Evolutionary conservation across 208 protist genomes (phyloP), one percentile per base, ranked within the genome.

Genomic region (Leishmania martiniquensis): DNA sequence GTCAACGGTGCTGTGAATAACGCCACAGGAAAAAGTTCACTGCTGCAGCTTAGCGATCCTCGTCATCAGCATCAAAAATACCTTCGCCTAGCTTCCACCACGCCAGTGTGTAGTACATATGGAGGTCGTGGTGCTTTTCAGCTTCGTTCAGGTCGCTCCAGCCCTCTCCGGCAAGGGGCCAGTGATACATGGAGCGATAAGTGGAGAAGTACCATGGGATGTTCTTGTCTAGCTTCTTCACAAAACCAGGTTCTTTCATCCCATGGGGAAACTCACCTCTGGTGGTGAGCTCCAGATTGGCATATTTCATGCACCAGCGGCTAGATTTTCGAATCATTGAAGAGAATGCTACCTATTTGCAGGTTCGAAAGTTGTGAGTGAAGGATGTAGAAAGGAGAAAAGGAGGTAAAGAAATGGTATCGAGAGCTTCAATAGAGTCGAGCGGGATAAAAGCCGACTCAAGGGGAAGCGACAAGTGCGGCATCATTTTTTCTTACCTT

Each of bases 121-220:
- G 91, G 34, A 97, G 85, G 82, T 97, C 93, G 72, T 96, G 84
- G 72, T 97, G 93, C 52, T 96, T 95, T 74, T 97, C 84, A 17
- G 82, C 74, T 77, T 95, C 90, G 71, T 97, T 95, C 17, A 97
- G 69, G 76, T 97, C 93, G 68, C 92, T 96, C 91, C 91, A 97
- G 57, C 93, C 92, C 73, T 97, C 93, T 15, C 93, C 93, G n/a
- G 87, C 83, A 37, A 91, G 84, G 39, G 93, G 93, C 93, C 93
- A 97, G 78, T 96, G 91, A 69, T 97, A 95, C 91, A 97, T 97
- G 15, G 93, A 95, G 44, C 93, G 88, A 71, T 97, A 97, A 4
- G 91, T 94, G 2, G 93, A 95, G 79, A 97, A 97, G 78, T 93
- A 97, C 93, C 93, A 97, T n/a, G 93, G 93, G 47, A 97, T 94